Evolutionary conservation across 2,329 filamentous ascomycete species (phyloP).

Genomic region (Chlorencoelia australis): DNA sequence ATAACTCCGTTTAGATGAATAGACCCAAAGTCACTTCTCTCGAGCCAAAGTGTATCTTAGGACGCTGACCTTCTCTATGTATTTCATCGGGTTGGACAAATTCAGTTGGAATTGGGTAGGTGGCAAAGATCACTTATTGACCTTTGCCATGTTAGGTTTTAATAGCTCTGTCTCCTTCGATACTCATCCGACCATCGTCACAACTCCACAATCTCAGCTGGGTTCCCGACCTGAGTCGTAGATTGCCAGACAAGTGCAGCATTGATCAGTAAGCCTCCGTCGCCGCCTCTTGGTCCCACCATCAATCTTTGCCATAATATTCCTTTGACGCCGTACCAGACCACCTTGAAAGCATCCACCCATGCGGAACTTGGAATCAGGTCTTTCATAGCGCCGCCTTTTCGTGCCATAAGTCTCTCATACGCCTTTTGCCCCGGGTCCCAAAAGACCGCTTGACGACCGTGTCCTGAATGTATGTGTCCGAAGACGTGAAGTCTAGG

Average conservation of each 20-base stretch:
- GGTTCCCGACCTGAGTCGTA: slow-evolving; percentile 38
- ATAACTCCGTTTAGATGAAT: no score
- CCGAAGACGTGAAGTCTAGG: slow-evolving; percentile 56
- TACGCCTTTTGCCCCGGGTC: slow-evolving; percentile 42
- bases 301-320: slow-evolving; percentile 48
- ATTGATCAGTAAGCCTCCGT: slow-evolving; percentile 47
- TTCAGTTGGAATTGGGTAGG: no score
- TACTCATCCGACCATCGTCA: no score
- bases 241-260: slow-evolving; percentile 43
- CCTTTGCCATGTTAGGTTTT: no score
- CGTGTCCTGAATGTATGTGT: slow-evolving; percentile 54
- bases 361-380: slow-evolving; percentile 29
- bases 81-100: no score
- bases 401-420: slow-evolving; percentile 24
- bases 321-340: slow-evolving; percentile 42
- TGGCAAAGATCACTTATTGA: no score
- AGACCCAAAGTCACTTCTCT: no score
- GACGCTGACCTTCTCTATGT: no score
- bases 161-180: no score
- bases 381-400: slow-evolving; percentile 27
- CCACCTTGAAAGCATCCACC: slow-evolving; percentile 39
- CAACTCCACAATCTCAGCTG: slow-evolving; percentile 22
- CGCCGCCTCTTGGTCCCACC: slow-evolving; percentile 39
- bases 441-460: slow-evolving; percentile 50
- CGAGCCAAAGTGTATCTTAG: no score